phyloP scores from a whole-genome alignment of 495 filamentous ascomycete genomes.

The Penicillium soppii region DNA sequence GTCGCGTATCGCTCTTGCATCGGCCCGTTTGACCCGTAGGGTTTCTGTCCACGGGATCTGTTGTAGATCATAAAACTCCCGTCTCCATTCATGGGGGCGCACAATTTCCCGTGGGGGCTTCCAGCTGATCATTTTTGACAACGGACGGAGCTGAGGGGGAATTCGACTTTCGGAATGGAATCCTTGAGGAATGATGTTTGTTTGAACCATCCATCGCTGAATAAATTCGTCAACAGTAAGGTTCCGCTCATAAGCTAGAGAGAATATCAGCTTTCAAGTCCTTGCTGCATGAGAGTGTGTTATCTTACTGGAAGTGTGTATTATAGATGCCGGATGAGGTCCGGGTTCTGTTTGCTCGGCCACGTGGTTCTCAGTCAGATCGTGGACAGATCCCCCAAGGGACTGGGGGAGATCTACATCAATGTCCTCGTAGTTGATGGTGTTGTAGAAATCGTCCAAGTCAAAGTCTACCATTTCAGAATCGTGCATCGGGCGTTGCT shows the following conservation, averaged over 20 bases:
- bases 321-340: conserved; percentile 29
- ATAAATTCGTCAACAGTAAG: conserved; percentile 47
- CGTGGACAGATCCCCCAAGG: not conserved
- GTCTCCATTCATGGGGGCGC: conserved; percentile 45
- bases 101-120: conserved; percentile 41
- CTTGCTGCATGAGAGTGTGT: not conserved
- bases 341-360: conserved; percentile 11
- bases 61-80: conserved; percentile 69
- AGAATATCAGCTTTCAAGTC: not conserved
- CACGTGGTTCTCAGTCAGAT: not conserved
- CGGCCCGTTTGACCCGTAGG: conserved; percentile 58
- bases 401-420: conserved; percentile 15
- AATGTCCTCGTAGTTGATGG: conserved; percentile 19
- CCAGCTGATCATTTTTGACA: conserved; percentile 35
- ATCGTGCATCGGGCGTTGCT: conserved; percentile 6
- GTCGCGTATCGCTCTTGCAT: conserved; percentile 60
- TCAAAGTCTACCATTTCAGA: conserved; percentile 25
- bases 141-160: conserved; percentile 20
- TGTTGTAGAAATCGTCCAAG: conserved; percentile 36
- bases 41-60: conserved; percentile 70
- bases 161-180: conserved; percentile 22
- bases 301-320: conserved; percentile 39
- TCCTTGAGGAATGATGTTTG: conserved; percentile 14
- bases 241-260: conserved; percentile 43
- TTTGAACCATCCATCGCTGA: conserved; percentile 36